Conservation (phyloP, 2,329 filamentous ascomycete genomes). For the Calonectria multiphialidica region DNA sequence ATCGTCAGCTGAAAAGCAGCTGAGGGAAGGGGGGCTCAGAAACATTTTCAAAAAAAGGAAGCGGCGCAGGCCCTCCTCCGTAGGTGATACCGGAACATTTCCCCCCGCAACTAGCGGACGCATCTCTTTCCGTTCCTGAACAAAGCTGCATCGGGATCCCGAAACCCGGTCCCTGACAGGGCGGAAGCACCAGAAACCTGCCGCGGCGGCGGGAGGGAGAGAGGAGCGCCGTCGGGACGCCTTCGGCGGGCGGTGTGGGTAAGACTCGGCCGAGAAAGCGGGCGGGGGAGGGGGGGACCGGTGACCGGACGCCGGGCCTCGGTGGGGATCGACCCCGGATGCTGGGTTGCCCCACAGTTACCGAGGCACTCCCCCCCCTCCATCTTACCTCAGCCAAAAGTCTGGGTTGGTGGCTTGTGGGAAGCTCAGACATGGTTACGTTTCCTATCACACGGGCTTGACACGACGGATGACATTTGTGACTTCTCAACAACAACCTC, state of each 20-base stretch:
- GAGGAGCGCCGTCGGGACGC: neutral
- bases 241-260: conserved; percentile 8
- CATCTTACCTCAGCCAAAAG: conserved; percentile 2
- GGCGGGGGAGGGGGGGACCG: neutral
- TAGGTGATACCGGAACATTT: neutral
- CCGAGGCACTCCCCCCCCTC: conserved; percentile 30
- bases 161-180: conserved; percentile 4
- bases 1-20: neutral
- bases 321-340: conserved; percentile 23
- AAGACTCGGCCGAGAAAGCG: conserved; percentile 37
- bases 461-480: neutral
- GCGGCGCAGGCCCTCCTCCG: neutral
- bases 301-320: neutral
- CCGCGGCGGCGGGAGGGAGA: neutral
- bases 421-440: conserved; percentile 4
- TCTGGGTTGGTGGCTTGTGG: conserved; percentile 1
- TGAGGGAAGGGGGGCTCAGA: neutral
- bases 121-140: neutral
- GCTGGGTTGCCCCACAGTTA: conserved; percentile 25
- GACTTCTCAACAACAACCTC: neutral
- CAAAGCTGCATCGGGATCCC: neutral
- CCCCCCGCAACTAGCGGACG: neutral
- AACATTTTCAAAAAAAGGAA: neutral
- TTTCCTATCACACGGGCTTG: neutral
- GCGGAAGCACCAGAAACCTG: neutral